Evolutionary conservation across 139 green algal species (phyloP).

Genomic region (Coelastrella sp.): DNA sequence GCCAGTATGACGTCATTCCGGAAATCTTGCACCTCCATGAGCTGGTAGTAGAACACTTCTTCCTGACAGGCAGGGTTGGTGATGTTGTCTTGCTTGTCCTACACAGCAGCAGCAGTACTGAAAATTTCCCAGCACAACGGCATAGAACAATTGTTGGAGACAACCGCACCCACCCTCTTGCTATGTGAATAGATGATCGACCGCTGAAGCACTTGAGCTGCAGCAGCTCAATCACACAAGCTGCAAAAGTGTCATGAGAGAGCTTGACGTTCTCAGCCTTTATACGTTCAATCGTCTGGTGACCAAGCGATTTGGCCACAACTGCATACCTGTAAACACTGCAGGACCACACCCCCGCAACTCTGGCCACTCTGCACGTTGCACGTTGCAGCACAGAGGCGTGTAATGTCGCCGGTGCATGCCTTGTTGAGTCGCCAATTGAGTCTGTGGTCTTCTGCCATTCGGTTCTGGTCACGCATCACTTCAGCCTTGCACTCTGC

Average conservation of each 20-base stretch:
- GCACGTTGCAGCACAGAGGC: conserved; percentile 80
- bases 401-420: conserved; percentile 81
- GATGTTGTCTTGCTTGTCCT: conserved; percentile 87
- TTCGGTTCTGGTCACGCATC: conserved; percentile 72
- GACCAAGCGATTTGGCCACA: too few species aligned
- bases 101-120: conserved; percentile 56
- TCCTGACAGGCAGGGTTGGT: conserved; percentile 78
- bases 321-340: conserved; percentile 75
- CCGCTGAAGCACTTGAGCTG: conserved; percentile 52
- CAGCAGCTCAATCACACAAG: too few species aligned
- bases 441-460: conserved; percentile 84
- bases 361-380: conserved; percentile 46
- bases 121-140: background rate
- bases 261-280: too few species aligned
- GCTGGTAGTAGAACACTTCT: conserved; percentile 90
- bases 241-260: too few species aligned
- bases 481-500: conserved; percentile 88
- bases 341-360: conserved; percentile 85
- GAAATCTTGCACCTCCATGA: conserved; percentile 85
- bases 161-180: background rate
- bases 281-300: too few species aligned
- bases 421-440: conserved; percentile 88
- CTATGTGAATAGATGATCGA: too few species aligned
- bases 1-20: conserved; percentile 77
- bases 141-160: background rate